phyloP scores from a whole-genome alignment of 1,284 basidiomycete species.

The Rhodotorula sp. region DNA sequence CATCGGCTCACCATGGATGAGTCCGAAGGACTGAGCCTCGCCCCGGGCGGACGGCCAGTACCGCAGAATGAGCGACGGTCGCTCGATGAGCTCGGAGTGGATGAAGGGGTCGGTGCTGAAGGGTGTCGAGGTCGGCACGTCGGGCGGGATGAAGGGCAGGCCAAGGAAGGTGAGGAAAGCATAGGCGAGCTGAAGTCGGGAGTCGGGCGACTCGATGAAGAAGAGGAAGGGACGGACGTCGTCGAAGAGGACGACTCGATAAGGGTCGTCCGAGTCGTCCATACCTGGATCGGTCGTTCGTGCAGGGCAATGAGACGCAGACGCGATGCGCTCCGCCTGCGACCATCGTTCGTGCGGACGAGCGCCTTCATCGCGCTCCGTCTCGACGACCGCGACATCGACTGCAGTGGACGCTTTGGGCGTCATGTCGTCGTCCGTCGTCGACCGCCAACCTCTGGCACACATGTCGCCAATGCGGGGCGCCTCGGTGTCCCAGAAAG shows the following conservation, averaged over 20 bases:
- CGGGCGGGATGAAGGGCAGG: conserved; percentile 56
- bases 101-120: conserved; percentile 51
- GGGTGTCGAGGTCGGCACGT: conserved; percentile 49
- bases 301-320: conserved; percentile 57
- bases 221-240: conserved; percentile 74
- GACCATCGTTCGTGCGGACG: conserved; percentile 68
- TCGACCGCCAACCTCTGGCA: conserved; percentile 51
- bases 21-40: conserved; percentile 43
- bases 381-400: not conserved
- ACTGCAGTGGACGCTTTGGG: conserved; percentile 49
- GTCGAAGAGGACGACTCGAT: conserved; percentile 70
- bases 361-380: not conserved
- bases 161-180: conserved; percentile 76
- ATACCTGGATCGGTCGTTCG: conserved; percentile 57
- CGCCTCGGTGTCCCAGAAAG: conserved; percentile 56
- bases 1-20: conserved; percentile 51
- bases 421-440: conserved; percentile 25
- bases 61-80: conserved; percentile 36
- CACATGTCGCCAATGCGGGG: conserved; percentile 54
- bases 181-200: conserved; percentile 65
- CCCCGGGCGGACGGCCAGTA: conserved; percentile 41
- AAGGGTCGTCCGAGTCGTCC: conserved; percentile 68
- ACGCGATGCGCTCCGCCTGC: conserved; percentile 58
- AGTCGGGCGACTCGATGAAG: conserved; percentile 57
- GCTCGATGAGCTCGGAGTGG: conserved; percentile 41